These are phyloP conservation scores for Apiosordaria backusii DNA, from an alignment of 495 filamentous ascomycete species.

Conservation along the genomic window DNA sequence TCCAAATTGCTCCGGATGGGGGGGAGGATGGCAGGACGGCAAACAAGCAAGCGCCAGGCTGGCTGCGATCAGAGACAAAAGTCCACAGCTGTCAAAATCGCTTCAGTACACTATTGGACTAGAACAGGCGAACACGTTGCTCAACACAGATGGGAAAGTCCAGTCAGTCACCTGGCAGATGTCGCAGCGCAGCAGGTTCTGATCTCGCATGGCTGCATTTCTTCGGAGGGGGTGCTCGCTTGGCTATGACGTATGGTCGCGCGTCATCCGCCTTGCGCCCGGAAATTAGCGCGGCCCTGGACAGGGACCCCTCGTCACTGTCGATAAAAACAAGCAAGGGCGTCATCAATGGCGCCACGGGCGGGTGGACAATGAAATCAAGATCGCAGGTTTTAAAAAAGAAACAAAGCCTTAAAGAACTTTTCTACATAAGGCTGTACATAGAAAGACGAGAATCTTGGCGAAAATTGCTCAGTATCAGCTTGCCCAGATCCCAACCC, in stretches of 20 bases:
- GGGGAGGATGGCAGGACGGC: background rate
- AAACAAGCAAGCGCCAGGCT: background rate
- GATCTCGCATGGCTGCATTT: slow-evolving; percentile 2
- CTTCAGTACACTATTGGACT: background rate
- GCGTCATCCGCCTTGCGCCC: slow-evolving; percentile 18
- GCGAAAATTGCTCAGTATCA: background rate
- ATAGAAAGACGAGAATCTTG: background rate
- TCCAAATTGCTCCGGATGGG: background rate
- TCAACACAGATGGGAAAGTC: background rate
- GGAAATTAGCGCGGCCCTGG: slow-evolving; percentile 15
- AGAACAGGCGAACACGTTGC: background rate
- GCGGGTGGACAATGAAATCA: background rate
- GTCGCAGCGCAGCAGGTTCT: slow-evolving; percentile 14
- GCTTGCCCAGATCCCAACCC: background rate
- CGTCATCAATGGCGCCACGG: background rate
- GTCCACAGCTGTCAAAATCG: background rate
- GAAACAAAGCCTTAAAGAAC: background rate
- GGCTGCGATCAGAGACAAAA: background rate
- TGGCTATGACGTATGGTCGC: slow-evolving; percentile 22
- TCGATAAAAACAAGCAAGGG: background rate
- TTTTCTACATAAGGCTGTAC: background rate
- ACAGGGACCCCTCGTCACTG: background rate
- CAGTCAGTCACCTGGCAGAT: background rate
- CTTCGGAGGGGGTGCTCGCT: background rate
- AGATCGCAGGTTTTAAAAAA: background rate